phyloP scores from a whole-genome alignment of 805 yeast species.

The Soucietia sequanensis region DNA sequence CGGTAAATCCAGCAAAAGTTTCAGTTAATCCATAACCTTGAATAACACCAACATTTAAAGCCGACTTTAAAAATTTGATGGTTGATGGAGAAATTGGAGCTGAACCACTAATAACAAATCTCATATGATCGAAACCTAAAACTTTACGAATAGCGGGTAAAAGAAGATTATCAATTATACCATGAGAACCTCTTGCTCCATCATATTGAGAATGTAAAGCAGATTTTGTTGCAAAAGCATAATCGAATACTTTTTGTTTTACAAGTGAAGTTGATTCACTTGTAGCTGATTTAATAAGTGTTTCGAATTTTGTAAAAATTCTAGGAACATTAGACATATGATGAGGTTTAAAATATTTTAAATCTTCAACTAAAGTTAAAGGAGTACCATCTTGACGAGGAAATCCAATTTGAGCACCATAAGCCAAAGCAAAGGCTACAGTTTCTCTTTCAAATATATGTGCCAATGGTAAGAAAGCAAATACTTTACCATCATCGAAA shows the following conservation, averaged over 20 bases:
- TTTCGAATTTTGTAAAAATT: slow-evolving; percentile 34
- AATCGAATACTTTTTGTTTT: slow-evolving; percentile 17
- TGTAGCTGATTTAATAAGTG: slow-evolving; percentile 22
- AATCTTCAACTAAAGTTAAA: slow-evolving; percentile 27
- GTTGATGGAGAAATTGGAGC: slow-evolving; percentile 17
- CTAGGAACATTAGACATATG: slow-evolving; percentile 37
- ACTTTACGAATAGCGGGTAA: slow-evolving; percentile 36
- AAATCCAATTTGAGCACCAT: slow-evolving; percentile 54
- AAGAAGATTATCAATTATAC: slow-evolving; percentile 31
- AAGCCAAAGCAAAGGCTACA: slow-evolving; percentile 41
- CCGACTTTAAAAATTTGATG: slow-evolving; percentile 16
- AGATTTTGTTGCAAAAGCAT: slow-evolving; percentile 19
- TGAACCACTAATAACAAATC: slow-evolving; percentile 32
- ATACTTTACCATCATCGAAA: not conserved
- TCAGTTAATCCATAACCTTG: slow-evolving; percentile 33
- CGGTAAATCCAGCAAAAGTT: slow-evolving; percentile 14
- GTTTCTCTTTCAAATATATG: slow-evolving; percentile 56
- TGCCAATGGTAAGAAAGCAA: slow-evolving; percentile 52
- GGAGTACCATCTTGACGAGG: slow-evolving; percentile 32
- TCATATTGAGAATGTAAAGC: slow-evolving; percentile 34
- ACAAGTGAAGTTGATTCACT: slow-evolving; percentile 9
- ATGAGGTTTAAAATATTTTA: slow-evolving; percentile 25
- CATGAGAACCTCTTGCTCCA: slow-evolving; percentile 34
- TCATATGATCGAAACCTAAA: slow-evolving; percentile 30
- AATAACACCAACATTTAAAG: slow-evolving; percentile 16